Base-by-base conservation (phyloP, 495 filamentous ascomycete species). In the Podospora conica region DNA sequence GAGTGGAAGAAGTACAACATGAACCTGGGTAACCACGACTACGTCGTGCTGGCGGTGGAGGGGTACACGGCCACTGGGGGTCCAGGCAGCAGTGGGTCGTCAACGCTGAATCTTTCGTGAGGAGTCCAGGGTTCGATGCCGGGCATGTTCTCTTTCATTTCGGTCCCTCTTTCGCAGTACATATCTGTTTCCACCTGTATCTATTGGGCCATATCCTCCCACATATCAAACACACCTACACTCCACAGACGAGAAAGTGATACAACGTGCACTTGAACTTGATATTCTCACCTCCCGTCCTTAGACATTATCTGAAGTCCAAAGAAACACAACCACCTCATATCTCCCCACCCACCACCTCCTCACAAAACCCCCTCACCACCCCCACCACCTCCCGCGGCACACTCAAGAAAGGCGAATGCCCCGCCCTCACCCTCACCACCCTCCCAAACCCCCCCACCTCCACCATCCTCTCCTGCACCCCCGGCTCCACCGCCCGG, bases 31-130 rank as follows among this genome's bases (percentile, higher is more conserved):
- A 74, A 73, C 0, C 81, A 83, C 68, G 79, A 85, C 67, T 87
- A 86, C 66, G 79, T 84, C 74, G 84, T 87, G 60, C 72, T 88
- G 15, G 81, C 83, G 1, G 85, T 82, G 0, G 85, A 88, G 70
- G 85, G 86, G 8, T 87, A 86, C 53, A 78, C 84, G 9, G 62
- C 62, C 10, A 66, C 58, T 0, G 62, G 66, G 0, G 68, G 68
- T 21, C 60, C 59, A 24, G 71, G 71, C 4, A 69, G 66, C 24
- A 65, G 60, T 18, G 71, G 71, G 15, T 60, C 53, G 11, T 54
- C 66, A 8, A 67, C 28, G 4, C 64, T 72, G 24, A 72, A 55
- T 0, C 53, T 63, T 22, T 20, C 25, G 1, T 63, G 61, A 63
- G 40, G n/a, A n/a, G n/a, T n/a, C n/a, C n/a, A n/a, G n/a, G n/a